Percentiles rank a stretch among this genome's conserved stretches.
phyloP scores from a whole-genome alignment of 495 filamentous ascomycete genomes.

The Penicillium silybi region DNA sequence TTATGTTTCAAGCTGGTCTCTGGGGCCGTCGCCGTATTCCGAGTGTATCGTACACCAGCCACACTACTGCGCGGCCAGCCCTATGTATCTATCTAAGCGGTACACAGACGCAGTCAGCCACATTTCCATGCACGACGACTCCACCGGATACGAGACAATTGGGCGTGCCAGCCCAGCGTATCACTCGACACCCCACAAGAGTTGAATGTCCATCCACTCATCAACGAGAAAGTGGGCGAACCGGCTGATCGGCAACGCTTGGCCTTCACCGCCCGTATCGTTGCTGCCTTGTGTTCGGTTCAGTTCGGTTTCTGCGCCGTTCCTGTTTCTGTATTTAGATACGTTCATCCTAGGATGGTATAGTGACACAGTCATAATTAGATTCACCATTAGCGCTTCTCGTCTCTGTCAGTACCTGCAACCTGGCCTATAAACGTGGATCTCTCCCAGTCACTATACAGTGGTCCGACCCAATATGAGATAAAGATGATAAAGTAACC shows the following conservation, averaged over 20 bases:
- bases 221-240: background rate
- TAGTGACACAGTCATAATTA: background rate
- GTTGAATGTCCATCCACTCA: conserved; percentile 11
- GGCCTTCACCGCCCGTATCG: conserved; percentile 18
- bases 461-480: too few relatives aligned
- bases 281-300: conserved; percentile 19
- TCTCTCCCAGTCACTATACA: too few relatives aligned
- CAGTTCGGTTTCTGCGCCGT: too few relatives aligned
- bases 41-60: conserved; percentile 13
- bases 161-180: conserved; percentile 9
- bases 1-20: background rate
- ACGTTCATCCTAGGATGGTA: too few relatives aligned
- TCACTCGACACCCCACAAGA: conserved; percentile 10
- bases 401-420: conserved; percentile 15
- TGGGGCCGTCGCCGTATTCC: background rate
- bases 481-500: background rate
- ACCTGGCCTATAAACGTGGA: background rate
- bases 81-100: conserved; percentile 17
- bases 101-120: conserved; percentile 17
- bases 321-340: too few relatives aligned
- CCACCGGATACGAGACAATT: background rate
- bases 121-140: background rate
- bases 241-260: background rate
- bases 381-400: conserved; percentile 8
- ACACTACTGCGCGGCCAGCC: conserved; percentile 17